Conservation (phyloP, 192 early-diverging fungal genomes). For the Backusella psychrophila region DNA sequence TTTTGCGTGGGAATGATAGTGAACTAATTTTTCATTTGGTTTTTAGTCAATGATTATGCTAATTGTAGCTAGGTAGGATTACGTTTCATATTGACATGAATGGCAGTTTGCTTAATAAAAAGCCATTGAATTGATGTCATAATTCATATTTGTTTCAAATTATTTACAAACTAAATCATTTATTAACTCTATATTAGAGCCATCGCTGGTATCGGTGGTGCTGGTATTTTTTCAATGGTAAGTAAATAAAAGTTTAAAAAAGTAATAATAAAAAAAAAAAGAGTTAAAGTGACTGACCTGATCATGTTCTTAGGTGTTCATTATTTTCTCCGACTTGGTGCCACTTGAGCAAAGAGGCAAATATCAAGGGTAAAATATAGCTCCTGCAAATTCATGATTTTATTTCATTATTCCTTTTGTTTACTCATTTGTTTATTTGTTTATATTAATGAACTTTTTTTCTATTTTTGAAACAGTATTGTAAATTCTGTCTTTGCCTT, state of each 20-base stretch:
- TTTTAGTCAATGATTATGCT: conserved; percentile 4
- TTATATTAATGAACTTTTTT: neutral
- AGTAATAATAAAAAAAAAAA: neutral
- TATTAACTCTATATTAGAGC: neutral
- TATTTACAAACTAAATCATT: too few relatives aligned
- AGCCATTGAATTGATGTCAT: too few relatives aligned
- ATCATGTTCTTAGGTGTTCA: conserved; percentile 47
- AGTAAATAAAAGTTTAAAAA: neutral
- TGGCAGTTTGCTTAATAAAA: too few relatives aligned
- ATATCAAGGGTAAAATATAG: conserved; percentile 17
- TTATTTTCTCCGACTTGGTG: conserved; percentile 84
- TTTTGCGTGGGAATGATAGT: neutral
- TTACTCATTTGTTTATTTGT: neutral
- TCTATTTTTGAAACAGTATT: conserved; percentile 64
- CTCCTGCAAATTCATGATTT: neutral
- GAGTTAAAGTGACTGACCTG: neutral
- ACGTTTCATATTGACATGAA: too few relatives aligned
- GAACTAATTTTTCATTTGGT: neutral
- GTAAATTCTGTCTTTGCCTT: conserved; percentile 79
- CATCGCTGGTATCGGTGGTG: neutral
- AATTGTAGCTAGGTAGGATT: neutral
- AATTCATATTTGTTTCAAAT: too few relatives aligned
- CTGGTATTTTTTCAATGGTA: conserved; percentile 18
- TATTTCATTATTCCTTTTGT: neutral
- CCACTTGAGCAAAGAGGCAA: conserved; percentile 74